Base-by-base conservation (phyloP, 768 basidiomycete species). In the Melanogaster broomeanus region DNA sequence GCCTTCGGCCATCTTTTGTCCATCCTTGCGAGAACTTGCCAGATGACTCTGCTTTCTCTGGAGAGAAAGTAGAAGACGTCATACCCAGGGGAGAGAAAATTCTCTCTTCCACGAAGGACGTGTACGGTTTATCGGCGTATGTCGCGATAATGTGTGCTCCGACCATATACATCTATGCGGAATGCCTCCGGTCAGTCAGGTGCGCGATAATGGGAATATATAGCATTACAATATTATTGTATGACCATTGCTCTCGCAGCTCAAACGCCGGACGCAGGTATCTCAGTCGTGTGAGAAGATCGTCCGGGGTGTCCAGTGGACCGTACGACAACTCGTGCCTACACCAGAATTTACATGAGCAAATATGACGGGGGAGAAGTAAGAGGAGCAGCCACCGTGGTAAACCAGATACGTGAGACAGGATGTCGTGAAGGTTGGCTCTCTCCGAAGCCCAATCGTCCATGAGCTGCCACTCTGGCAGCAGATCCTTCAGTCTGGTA, bases 391-490 rank as follows among this genome's bases (percentile, higher is more conserved):
- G 50, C 3, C 27, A 75, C 75, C 71, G 60, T 2, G 66, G 64
- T 12, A 79, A 47, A n/a, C n/a, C n/a, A n/a, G n/a, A n/a, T n/a
- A n/a, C n/a, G n/a, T n/a, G n/a, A n/a, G n/a, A n/a, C n/a, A n/a
- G n/a, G n/a, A n/a, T n/a, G n/a, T n/a, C n/a, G n/a, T n/a, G n/a
- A n/a, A n/a, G n/a, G n/a, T n/a, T n/a, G n/a, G n/a, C n/a, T n/a
- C n/a, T n/a, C n/a, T n/a, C n/a, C n/a, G n/a, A n/a, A n/a, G n/a
- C n/a, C n/a, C n/a, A n/a, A n/a, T n/a, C n/a, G n/a, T n/a, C n/a
- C n/a, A n/a, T n/a, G n/a, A n/a, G n/a, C n/a, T 57, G 45, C 77
- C 78, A 80, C 15, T 63, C 67, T 0, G 75, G 75, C 1, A 79
- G 61, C 6, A 77, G 13, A 35, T 74, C 72, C 22, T 41, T 52